phyloP scores from a whole-genome alignment of 805 yeast species.

The Kodamaea nitidulidarum region DNA sequence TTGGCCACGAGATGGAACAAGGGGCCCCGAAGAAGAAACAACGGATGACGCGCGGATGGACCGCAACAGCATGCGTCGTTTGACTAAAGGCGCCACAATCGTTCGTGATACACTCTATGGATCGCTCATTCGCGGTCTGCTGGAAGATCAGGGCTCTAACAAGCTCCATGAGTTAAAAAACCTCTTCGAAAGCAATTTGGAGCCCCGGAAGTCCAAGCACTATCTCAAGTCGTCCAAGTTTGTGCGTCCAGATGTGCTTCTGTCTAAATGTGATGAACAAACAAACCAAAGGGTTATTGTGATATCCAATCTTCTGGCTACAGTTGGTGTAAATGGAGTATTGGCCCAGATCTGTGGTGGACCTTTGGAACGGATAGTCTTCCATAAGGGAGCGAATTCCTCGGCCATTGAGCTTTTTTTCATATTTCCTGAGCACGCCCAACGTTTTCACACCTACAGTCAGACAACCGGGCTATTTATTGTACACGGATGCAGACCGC shows the following conservation, averaged over 20 bases:
- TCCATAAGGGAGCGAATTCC: constrained; percentile 14
- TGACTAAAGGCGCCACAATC: background rate
- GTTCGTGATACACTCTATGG: constrained; percentile 1
- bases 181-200: background rate
- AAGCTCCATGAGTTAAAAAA: background rate
- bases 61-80: background rate
- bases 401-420: constrained; percentile 47
- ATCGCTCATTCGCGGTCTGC: background rate
- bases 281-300: constrained; percentile 19
- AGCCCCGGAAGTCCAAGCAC: background rate
- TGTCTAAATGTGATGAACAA: background rate
- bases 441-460: constrained; percentile 47
- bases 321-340: constrained; percentile 47
- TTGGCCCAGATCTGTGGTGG: constrained; percentile 64
- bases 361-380: constrained; percentile 51
- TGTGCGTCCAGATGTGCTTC: background rate
- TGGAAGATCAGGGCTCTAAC: background rate
- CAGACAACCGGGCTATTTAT: constrained; percentile 49
- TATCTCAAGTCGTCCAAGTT: background rate
- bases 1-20: background rate
- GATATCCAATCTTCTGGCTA: constrained; percentile 36
- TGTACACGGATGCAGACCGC: constrained; percentile 53
- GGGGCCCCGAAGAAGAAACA: background rate
- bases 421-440: constrained; percentile 50
- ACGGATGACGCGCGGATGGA: too few species aligned